A percentile compares a stretch with the other conserved stretches of the same genome.
Evolutionary conservation across 1,284 basidiomycete genomes (phyloP).

Genomic region (Rhodotorula sp.): DNA sequence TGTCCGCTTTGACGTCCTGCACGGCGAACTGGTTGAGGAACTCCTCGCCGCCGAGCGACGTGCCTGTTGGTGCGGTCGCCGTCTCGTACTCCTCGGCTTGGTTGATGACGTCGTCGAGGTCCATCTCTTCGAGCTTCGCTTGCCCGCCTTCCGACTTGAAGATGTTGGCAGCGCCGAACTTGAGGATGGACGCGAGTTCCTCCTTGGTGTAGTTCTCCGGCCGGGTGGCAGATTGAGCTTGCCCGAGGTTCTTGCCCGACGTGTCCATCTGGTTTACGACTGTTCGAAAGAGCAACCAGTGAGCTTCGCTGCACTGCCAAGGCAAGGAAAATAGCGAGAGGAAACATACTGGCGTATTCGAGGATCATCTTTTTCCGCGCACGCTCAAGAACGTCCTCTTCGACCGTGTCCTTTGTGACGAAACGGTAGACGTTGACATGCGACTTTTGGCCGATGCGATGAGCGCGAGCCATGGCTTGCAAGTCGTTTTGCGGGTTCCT

Average conservation of each 20-base stretch:
- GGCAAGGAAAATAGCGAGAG: background rate
- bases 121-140: slow-evolving; percentile 98
- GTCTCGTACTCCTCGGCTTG: slow-evolving; percentile 98
- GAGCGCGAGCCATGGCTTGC: slow-evolving; percentile 97
- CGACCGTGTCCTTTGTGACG: slow-evolving; percentile 98
- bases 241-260: slow-evolving; percentile 87
- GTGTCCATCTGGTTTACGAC: slow-evolving; percentile 99
- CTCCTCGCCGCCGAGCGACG: slow-evolving; percentile 92
- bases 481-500: slow-evolving; percentile 98
- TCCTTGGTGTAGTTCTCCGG: slow-evolving; percentile 95
- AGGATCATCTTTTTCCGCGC: slow-evolving; percentile 99
- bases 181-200: slow-evolving; percentile 95
- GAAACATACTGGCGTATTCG: slow-evolving; percentile 89
- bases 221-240: slow-evolving; percentile 60
- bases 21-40: slow-evolving; percentile 96
- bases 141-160: slow-evolving; percentile 92
- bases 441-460: slow-evolving; percentile 94
- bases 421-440: slow-evolving; percentile 97
- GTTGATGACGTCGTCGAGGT: slow-evolving; percentile 95
- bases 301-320: slow-evolving; percentile 6
- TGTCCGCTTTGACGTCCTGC: slow-evolving; percentile 96
- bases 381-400: slow-evolving; percentile 95
- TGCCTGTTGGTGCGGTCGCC: slow-evolving; percentile 60
- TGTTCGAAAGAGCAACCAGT: slow-evolving; percentile 46
- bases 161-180: slow-evolving; percentile 98